Conservation (phyloP, 192 early-diverging fungal species). For the Rhizophagus sp. region DNA sequence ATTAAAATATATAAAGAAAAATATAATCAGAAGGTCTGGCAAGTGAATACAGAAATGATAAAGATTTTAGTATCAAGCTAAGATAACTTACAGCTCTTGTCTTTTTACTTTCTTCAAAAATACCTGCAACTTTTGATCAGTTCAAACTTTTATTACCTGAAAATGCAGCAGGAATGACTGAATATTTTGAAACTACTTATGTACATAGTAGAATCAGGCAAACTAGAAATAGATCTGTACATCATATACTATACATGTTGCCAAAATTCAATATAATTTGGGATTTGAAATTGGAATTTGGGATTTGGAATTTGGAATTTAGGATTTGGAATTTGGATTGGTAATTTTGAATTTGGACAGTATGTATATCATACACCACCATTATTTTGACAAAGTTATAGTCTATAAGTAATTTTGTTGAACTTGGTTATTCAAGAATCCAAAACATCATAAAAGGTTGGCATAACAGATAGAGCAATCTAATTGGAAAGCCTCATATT, state of each 20-base stretch:
- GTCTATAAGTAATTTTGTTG: background rate
- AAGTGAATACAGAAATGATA: too few species aligned
- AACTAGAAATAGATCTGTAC: slow-evolving; percentile 1
- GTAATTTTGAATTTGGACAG: too few species aligned
- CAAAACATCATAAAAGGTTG: slow-evolving; percentile 8
- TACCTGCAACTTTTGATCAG: background rate
- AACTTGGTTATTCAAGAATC: background rate
- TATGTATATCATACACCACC: background rate
- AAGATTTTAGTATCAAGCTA: too few species aligned
- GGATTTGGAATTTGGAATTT: too few species aligned
- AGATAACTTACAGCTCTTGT: too few species aligned
- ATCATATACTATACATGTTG: too few species aligned
- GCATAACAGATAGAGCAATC: background rate
- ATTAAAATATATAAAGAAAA: too few species aligned
- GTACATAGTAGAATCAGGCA: background rate
- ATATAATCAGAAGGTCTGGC: too few species aligned
- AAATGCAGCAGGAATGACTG: background rate
- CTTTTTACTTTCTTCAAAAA: too few species aligned
- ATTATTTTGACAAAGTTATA: background rate
- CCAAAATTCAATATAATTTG: too few species aligned
- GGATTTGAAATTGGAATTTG: too few species aligned
- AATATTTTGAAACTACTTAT: slow-evolving; percentile 14
- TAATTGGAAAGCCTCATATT: background rate
- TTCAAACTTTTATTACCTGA: background rate
- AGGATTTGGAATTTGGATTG: too few species aligned